phyloP scores from a whole-genome alignment of 2,329 filamentous ascomycete species.

The Trichophyton equinum region DNA sequence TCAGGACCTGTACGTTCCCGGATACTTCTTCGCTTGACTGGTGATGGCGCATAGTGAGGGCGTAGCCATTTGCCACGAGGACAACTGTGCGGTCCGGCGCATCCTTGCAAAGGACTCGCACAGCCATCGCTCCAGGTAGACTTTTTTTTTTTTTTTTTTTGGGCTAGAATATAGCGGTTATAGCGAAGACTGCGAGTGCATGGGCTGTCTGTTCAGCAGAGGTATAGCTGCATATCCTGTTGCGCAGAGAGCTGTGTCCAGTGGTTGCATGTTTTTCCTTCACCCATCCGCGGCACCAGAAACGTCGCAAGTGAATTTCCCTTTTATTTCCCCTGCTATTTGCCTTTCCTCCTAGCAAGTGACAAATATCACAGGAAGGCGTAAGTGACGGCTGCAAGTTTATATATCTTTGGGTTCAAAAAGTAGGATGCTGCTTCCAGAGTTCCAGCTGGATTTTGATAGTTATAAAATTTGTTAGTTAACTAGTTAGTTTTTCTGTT shows the following conservation, averaged over 20 bases:
- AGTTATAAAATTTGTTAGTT: neutral
- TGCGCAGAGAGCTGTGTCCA: neutral
- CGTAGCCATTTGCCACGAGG: conserved; percentile 65
- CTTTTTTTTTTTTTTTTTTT: neutral
- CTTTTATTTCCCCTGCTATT: neutral
- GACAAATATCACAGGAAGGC: neutral
- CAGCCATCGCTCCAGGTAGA: conserved; percentile 37
- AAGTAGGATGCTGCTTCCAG: neutral
- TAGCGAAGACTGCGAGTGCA: neutral
- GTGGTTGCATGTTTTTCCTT: neutral
- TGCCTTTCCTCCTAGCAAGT: neutral
- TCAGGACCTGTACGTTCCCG: conserved; percentile 21
- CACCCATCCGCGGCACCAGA: neutral
- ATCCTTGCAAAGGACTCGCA: conserved; percentile 74
- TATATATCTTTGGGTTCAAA: neutral
- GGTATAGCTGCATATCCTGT: neutral
- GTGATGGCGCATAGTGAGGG: conserved; percentile 71
- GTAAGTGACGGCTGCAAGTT: neutral
- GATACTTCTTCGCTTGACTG: conserved; percentile 36
- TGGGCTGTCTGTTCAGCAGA: neutral
- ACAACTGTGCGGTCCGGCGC: conserved; percentile 78
- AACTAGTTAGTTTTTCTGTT: neutral
- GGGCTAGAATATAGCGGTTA: neutral
- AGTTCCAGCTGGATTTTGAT: neutral
- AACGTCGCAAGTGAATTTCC: neutral